Evolutionary conservation across 495 filamentous ascomycete species (phyloP).

Genomic region (Echria macrotheca): DNA sequence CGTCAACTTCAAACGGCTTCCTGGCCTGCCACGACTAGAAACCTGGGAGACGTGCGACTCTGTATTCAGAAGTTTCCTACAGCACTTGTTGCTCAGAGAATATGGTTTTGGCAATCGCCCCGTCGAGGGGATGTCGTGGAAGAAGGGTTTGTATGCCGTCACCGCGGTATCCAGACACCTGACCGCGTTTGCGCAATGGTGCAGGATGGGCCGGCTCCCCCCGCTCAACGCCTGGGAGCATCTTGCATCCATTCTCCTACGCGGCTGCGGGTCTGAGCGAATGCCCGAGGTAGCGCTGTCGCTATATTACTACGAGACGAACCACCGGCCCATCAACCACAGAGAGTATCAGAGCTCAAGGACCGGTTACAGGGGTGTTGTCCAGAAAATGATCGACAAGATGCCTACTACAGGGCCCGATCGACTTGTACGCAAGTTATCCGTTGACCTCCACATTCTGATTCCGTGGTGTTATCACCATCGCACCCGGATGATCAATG

Average conservation of each 20-base stretch:
- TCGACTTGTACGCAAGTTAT: constrained; percentile 13
- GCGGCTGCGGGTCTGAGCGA: not conserved
- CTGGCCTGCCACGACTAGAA: not conserved
- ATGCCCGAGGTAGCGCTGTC: constrained; percentile 3
- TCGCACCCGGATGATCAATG: not conserved
- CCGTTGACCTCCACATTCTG: constrained; percentile 13
- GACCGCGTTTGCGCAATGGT: constrained; percentile 1
- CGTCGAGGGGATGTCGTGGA: too few species aligned
- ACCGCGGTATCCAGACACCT: not conserved
- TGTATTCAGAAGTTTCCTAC: not conserved
- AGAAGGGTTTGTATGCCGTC: not conserved
- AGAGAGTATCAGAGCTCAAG: not conserved
- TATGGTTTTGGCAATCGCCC: not conserved
- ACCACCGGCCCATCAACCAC: not conserved
- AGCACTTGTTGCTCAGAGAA: constrained; percentile 10
- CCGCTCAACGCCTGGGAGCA: not conserved
- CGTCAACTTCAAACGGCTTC: not conserved
- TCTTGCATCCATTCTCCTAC: not conserved
- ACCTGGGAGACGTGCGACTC: too few species aligned
- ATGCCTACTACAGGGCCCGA: constrained; percentile 9
- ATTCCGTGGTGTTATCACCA: not conserved
- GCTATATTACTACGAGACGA: constrained; percentile 7
- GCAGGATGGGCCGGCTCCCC: constrained; percentile 4
- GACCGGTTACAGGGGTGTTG: constrained; percentile 11
- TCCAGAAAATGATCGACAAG: constrained; percentile 15